Conservation (phyloP, 441 rosid species). For the Kokia cookei region DNA sequence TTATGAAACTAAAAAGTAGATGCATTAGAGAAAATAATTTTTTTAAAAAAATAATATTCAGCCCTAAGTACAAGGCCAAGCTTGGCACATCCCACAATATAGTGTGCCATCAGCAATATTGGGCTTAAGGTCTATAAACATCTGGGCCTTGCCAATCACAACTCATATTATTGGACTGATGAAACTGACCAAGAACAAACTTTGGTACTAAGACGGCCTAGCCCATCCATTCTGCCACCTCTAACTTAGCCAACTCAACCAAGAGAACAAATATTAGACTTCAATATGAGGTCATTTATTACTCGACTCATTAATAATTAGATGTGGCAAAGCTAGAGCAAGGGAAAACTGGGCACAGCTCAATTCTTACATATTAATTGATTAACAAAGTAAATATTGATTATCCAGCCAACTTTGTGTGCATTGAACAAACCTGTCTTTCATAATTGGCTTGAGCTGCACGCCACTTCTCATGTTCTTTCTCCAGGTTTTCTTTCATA, state of each 20-base stretch:
- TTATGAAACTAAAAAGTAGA: neutral
- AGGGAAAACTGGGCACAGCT: neutral
- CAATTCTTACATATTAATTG: neutral
- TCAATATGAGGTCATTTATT: neutral
- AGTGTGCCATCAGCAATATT: neutral
- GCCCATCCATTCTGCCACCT: neutral
- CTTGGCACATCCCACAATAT: neutral
- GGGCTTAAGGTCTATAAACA: neutral
- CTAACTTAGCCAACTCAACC: neutral
- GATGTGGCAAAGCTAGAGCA: neutral
- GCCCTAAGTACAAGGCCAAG: neutral
- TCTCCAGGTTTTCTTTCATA: constrained; percentile 68
- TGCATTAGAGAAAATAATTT: too few relatives aligned
- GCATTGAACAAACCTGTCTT: constrained; percentile 73
- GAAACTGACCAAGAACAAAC: neutral
- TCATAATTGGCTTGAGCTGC: constrained; percentile 87
- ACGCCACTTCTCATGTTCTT: constrained; percentile 76
- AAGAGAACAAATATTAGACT: neutral
- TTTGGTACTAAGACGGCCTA: neutral
- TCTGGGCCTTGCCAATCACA: neutral
- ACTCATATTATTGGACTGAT: neutral
- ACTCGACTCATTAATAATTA: neutral
- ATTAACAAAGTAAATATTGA: neutral
- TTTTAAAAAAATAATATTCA: too few relatives aligned
- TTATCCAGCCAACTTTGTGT: neutral